Evolutionary conservation across 169 alveolate genomes (phyloP), one percentile per base, ranked within the genome.

Genomic region (Eimeria necatrix): DNA sequence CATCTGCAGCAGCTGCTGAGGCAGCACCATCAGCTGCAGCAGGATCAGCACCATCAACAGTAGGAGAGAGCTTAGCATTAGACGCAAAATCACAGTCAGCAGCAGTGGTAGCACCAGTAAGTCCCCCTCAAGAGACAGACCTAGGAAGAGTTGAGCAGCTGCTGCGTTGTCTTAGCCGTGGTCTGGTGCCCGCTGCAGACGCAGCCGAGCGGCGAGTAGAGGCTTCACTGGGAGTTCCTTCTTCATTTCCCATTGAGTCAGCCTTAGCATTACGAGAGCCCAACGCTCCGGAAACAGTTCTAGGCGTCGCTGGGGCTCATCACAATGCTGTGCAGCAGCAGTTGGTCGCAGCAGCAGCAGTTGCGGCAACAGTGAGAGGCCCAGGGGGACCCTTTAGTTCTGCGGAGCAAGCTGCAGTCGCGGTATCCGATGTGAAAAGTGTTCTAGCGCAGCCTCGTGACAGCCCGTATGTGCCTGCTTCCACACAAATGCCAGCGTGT

Each of bases 121-220:
- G 22, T 12, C 22, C 20, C 68, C 68, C n/a, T 2, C 7, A 7
- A n/a, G 70, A 20, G 9, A 6, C 70, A 4, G 89, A 80, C 24
- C 6, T 22, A 18, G 89, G 89, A 8, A 80, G 89, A 52, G 70
- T 80, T 26, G 89, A 80, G 70, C 89, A 80, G 89, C 70, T 80
- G 71, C 16, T 80, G 89, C 89, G 89, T 46, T 80, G 89, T 48
- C 89, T 80, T 48, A 48, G 70, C 89, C 89, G 89, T 12, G 89
- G 89, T n/a, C 32, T 80, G 53, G 89, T 22, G 46, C 61, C 89
- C 5, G 9, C 89, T 2, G 9, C 89, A 0, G 89, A n/a, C 5
- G 51, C 70, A 80, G 53, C 89, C 8, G 89, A 4, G 22, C 14
- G 26, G 10, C 41, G 26, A 74, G 85, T 3, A 41, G 59, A 16